Conservation (phyloP, 2,329 filamentous ascomycete genomes). For the Dactylella cylindrospora region DNA sequence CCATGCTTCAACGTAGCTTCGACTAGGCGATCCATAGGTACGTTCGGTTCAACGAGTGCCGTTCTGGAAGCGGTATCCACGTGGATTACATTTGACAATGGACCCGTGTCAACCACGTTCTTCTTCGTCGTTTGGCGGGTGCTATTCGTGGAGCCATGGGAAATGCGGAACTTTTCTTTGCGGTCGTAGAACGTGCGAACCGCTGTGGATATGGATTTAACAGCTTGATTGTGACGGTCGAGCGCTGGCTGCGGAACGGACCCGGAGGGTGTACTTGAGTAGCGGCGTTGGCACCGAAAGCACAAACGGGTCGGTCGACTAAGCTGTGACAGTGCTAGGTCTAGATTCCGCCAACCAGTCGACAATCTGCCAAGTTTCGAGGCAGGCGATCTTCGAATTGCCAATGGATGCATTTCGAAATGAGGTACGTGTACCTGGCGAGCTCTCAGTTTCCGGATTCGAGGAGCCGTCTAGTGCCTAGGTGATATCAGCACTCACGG, state of each 20-base stretch:
- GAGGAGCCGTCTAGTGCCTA: too few species aligned
- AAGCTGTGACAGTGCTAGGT: too few species aligned
- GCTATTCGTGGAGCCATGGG: slow-evolving; percentile 61
- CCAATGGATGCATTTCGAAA: slow-evolving; percentile 9
- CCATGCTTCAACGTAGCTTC: slow-evolving; percentile 60
- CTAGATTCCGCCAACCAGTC: too few species aligned
- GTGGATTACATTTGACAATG: slow-evolving; percentile 55
- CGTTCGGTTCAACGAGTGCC: slow-evolving; percentile 66
- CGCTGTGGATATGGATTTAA: slow-evolving; percentile 21
- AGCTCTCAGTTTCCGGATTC: too few species aligned
- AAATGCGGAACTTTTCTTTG: slow-evolving; percentile 56
- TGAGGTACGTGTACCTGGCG: too few species aligned
- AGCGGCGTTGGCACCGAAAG: slow-evolving; percentile 10
- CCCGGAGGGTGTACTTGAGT: slow-evolving; percentile 13
- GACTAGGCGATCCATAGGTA: slow-evolving; percentile 67
- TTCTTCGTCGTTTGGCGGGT: slow-evolving; percentile 55
- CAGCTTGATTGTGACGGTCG: slow-evolving; percentile 22
- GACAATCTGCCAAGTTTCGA: slow-evolving; percentile 3
- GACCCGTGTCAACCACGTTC: slow-evolving; percentile 56
- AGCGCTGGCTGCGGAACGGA: slow-evolving; percentile 8
- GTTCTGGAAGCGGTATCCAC: slow-evolving; percentile 54
- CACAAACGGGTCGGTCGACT: too few species aligned
- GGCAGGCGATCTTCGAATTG: slow-evolving; percentile 4
- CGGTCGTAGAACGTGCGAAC: slow-evolving; percentile 33
- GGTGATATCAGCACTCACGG: too few species aligned